These are phyloP conservation scores for Tuctoria greenei DNA, from an alignment of 176 grass and related monocot species.

Conservation along the genomic window DNA sequence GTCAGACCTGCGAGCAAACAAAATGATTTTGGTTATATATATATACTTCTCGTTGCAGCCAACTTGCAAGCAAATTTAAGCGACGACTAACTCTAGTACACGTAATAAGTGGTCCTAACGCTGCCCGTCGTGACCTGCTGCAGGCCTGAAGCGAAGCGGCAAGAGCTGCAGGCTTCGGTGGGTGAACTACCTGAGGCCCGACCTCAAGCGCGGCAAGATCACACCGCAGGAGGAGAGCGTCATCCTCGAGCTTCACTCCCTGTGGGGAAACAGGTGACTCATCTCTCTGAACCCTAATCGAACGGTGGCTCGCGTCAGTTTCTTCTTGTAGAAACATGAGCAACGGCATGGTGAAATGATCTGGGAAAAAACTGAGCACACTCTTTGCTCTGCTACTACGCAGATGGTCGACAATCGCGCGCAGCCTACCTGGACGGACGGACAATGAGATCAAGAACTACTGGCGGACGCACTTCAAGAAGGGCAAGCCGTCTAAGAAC, in stretches of 20 bases:
- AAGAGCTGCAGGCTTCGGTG: conserved; percentile 95
- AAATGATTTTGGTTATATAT: neutral
- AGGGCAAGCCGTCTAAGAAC: conserved; percentile 75
- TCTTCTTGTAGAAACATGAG: neutral
- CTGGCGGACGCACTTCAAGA: conserved; percentile 96
- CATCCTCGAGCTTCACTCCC: conserved; percentile 68
- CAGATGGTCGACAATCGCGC: conserved; percentile 95
- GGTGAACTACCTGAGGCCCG: conserved; percentile 94
- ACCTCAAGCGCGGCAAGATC: conserved; percentile 88
- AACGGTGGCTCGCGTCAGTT: neutral
- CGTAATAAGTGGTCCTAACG: neutral
- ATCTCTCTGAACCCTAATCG: neutral
- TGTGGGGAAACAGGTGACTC: conserved; percentile 81
- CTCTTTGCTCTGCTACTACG: neutral
- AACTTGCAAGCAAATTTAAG: neutral
- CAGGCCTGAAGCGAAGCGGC: conserved; percentile 83
- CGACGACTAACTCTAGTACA: neutral
- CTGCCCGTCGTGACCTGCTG: neutral
- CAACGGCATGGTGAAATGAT: neutral
- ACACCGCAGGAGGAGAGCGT: conserved; percentile 75
- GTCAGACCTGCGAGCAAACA: neutral
- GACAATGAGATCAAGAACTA: conserved; percentile 99
- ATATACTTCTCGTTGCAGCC: neutral
- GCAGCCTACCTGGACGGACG: conserved; percentile 82
- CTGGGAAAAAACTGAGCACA: neutral